Evolutionary conservation across 306 rosid genomes (phyloP).

Genomic region (Cyclanthera cordifolia): DNA sequence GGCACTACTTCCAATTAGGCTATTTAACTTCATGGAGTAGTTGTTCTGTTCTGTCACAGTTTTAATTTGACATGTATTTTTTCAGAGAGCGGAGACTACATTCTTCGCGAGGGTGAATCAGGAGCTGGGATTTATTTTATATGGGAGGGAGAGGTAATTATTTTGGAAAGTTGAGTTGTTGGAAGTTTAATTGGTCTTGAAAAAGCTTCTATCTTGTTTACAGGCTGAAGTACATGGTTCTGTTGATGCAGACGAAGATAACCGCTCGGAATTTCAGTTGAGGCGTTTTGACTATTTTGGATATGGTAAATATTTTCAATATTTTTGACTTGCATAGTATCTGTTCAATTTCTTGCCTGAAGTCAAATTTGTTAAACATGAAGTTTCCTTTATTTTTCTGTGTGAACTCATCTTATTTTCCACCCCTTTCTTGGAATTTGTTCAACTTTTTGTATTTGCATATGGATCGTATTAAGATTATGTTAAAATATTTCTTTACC

Average conservation of each 20-base stretch:
- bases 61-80: conserved; percentile 1
- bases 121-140: conserved; percentile 80
- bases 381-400: background rate
- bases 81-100: conserved; percentile 50
- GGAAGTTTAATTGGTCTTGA: background rate
- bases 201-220: conserved; percentile 14
- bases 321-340: too few species aligned
- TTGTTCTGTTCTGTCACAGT: background rate
- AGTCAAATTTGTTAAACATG: background rate
- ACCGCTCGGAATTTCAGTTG: conserved; percentile 57
- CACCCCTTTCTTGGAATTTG: background rate
- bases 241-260: conserved; percentile 35
- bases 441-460: too few species aligned
- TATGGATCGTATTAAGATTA: too few species aligned
- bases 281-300: conserved; percentile 79
- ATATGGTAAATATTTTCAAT: conserved; percentile 39
- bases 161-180: background rate
- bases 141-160: conserved; percentile 84
- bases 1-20: too few species aligned
- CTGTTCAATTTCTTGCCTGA: too few species aligned
- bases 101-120: conserved; percentile 69
- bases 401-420: background rate
- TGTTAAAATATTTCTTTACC: too few species aligned
- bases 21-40: background rate
- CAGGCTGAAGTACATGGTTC: conserved; percentile 76